phyloP scores from a whole-genome alignment of 148 eudicot species.

The Rhododendron molle region DNA sequence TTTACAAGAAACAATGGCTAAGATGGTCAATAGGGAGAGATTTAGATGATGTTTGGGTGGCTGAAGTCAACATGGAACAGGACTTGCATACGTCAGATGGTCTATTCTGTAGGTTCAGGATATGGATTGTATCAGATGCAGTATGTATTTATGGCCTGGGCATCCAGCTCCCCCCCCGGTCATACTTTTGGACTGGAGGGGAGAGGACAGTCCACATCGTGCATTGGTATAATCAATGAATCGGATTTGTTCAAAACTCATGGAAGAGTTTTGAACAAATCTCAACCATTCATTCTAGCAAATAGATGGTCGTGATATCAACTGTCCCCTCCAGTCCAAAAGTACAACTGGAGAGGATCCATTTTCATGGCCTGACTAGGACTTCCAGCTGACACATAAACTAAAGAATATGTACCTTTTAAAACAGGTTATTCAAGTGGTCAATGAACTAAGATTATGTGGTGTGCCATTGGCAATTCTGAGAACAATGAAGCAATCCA shows the following conservation, averaged over 20 bases:
- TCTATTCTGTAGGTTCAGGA: neutral
- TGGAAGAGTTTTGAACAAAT: too few relatives aligned
- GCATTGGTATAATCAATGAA: too few relatives aligned
- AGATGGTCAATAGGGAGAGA: neutral
- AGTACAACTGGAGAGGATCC: too few relatives aligned
- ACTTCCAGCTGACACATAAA: neutral
- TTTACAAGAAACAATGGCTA: neutral
- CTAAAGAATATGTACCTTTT: neutral
- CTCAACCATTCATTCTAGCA: too few relatives aligned
- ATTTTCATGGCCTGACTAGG: neutral
- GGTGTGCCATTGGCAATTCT: neutral
- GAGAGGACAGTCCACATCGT: too few relatives aligned
- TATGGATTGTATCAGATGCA: neutral
- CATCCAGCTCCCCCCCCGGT: too few relatives aligned
- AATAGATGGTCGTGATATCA: too few relatives aligned
- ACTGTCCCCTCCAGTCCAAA: too few relatives aligned
- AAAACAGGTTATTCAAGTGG: neutral
- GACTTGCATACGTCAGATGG: neutral
- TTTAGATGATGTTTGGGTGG: slow-evolving; percentile 1
- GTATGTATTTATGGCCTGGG: neutral
- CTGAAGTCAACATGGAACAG: neutral
- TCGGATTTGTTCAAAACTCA: too few relatives aligned
- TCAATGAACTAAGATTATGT: neutral
- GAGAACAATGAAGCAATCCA: neutral
- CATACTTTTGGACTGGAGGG: too few relatives aligned